These are phyloP conservation scores for Epichloe glyceriae DNA, from an alignment of 2,329 filamentous ascomycete genomes.

Conservation along the genomic window DNA sequence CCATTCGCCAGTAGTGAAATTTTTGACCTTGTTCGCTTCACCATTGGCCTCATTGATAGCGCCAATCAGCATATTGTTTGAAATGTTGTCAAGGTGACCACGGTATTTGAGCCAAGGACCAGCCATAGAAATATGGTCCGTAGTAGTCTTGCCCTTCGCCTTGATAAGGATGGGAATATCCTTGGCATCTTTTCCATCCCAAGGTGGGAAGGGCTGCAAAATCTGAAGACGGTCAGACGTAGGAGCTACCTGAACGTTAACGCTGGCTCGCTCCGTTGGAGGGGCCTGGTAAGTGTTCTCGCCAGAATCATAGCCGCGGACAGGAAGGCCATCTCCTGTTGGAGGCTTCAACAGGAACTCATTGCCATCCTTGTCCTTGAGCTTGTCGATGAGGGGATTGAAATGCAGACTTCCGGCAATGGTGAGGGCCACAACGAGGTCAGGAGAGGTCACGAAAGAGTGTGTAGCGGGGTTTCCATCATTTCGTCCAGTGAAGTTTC, in stretches of 20 bases:
- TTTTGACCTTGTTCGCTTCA: conserved; percentile 95
- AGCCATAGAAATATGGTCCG: conserved; percentile 95
- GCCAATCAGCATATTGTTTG: conserved; percentile 99
- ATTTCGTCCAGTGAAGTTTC: conserved; percentile 98
- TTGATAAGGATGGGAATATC: conserved; percentile 93
- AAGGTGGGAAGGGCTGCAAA: conserved; percentile 70
- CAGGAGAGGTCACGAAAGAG: conserved; percentile 84
- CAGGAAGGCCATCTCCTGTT: conserved; percentile 68
- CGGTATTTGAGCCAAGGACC: conserved; percentile 98
- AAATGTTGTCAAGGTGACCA: conserved; percentile 98
- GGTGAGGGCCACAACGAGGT: conserved; percentile 76
- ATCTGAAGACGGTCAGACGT: conserved; percentile 89
- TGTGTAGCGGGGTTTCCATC: conserved; percentile 91
- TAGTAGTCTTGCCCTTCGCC: conserved; percentile 90
- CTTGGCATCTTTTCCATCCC: conserved; percentile 82
- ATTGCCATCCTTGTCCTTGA: conserved; percentile 93
- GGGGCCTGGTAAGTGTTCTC: conserved; percentile 93
- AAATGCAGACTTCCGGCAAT: conserved; percentile 79
- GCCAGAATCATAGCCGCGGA: conserved; percentile 76
- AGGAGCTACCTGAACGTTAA: conserved; percentile 74
- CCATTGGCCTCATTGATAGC: conserved; percentile 92
- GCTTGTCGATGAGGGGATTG: conserved; percentile 83
- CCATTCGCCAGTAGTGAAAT: conserved; percentile 71
- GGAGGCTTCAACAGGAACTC: conserved; percentile 82
- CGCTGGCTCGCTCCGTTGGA: conserved; percentile 59